These are phyloP conservation scores for Truncatella angustata DNA, from an alignment of 2,329 filamentous ascomycete genomes.

Conservation along the genomic window DNA sequence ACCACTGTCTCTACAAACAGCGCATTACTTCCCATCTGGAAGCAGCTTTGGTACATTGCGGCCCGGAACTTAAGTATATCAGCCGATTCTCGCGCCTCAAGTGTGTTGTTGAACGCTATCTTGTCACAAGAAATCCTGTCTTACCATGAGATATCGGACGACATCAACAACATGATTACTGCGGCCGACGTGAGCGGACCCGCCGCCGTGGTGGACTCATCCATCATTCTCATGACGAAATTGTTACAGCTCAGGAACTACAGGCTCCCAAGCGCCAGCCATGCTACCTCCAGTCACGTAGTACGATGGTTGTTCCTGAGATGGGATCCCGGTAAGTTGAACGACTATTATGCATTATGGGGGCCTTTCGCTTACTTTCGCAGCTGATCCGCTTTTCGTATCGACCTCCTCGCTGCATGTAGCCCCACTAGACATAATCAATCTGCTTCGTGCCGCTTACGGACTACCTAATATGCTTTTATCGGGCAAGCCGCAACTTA, in stretches of 20 bases:
- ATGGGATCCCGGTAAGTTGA: slow-evolving; percentile 77
- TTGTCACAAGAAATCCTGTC: slow-evolving; percentile 64
- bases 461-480: slow-evolving; percentile 42
- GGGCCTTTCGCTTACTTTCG: slow-evolving; percentile 14
- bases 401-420: slow-evolving; percentile 62
- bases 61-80: slow-evolving; percentile 68
- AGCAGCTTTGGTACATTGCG: slow-evolving; percentile 72
- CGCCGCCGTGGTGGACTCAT: slow-evolving; percentile 73
- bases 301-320: slow-evolving; percentile 78
- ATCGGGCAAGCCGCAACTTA: slow-evolving; percentile 31
- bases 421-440: slow-evolving; percentile 63
- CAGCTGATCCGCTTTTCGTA: slow-evolving; percentile 67
- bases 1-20: slow-evolving; percentile 32
- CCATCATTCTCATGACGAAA: slow-evolving; percentile 68
- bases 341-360: not conserved
- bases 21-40: slow-evolving; percentile 57
- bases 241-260: slow-evolving; percentile 65
- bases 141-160: slow-evolving; percentile 65
- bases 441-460: slow-evolving; percentile 68
- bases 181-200: slow-evolving; percentile 82
- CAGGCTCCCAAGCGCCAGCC: slow-evolving; percentile 66
- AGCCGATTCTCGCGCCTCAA: slow-evolving; percentile 73
- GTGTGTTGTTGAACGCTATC: slow-evolving; percentile 68
- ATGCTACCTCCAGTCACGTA: slow-evolving; percentile 67
- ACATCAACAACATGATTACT: slow-evolving; percentile 69